Percentiles rank a stretch among this genome's conserved stretches.
phyloP scores from a whole-genome alignment of 371 early-diverging fungal species.

The Sporodiniella umbellata region DNA sequence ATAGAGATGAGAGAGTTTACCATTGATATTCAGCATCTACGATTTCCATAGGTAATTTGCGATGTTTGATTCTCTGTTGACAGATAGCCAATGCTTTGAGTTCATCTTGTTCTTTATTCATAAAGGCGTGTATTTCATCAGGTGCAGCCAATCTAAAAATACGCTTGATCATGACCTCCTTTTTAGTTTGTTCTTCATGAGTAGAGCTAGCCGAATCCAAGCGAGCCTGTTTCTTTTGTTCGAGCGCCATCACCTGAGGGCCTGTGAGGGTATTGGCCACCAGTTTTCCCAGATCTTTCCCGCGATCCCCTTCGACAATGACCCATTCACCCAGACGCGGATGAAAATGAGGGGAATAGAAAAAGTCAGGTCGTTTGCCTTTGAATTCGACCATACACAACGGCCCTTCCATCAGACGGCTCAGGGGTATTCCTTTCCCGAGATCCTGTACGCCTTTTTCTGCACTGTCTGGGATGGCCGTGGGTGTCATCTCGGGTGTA shows the following conservation, averaged over 20 bases:
- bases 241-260: constrained; percentile 31
- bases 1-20: constrained; percentile 45
- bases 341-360: constrained; percentile 49
- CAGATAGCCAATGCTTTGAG: constrained; percentile 82
- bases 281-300: constrained; percentile 90
- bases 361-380: constrained; percentile 86
- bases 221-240: constrained; percentile 18
- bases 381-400: constrained; percentile 92
- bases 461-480: constrained; percentile 4
- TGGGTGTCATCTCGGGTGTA: constrained; percentile 2
- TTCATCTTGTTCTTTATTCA: constrained; percentile 82
- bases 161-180: constrained; percentile 82
- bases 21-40: constrained; percentile 98
- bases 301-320: constrained; percentile 96
- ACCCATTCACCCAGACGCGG: constrained; percentile 74
- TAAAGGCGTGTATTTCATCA: constrained; percentile 69
- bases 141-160: constrained; percentile 83
- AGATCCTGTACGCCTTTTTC: constrained; percentile 27
- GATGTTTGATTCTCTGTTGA: constrained; percentile 82
- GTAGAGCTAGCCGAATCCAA: constrained; percentile 5
- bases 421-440: constrained; percentile 55
- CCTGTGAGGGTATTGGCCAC: constrained; percentile 25
- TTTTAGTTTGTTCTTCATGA: constrained; percentile 23
- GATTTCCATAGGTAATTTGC: constrained; percentile 89
- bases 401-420: constrained; percentile 47